Base-by-base conservation (phyloP, 208 protist genomes). In the Leptomonas seymouri region DNA sequence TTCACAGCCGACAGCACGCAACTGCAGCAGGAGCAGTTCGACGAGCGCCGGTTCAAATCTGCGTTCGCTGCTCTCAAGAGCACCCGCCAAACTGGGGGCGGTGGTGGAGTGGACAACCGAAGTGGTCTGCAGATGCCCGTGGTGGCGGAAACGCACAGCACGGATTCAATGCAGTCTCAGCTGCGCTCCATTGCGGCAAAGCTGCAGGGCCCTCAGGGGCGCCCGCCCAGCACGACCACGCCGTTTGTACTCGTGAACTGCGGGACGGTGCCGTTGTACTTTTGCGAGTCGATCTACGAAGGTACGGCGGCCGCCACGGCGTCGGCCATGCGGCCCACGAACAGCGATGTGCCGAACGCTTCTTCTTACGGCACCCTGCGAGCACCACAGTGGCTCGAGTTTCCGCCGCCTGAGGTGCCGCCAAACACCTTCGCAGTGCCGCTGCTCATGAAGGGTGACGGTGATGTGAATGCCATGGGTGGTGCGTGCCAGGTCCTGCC, bases 341-440 rank as follows among this genome's bases (percentile, higher is more conserved):
- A 28, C 23, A 56, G 39, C 1, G 67, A 64, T 18, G 25, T 30
- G 39, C 23, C 21, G 6, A 61, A 73, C 46, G 28, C 20, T 20
- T 25, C 44, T 18, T 27, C 45, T 14, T 30, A 18, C 2, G 21
- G 44, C 12, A 28, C 25, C 50, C 0, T 55, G 46, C 11, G 18
- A 45, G 44, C 63, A 20, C 65, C 78, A 31, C 72, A 56, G 62
- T 87, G 86, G 82, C 31, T 74, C 27, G 44, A 53, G 15, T 81
- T 85, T 41, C 86, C 86, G 12, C 80, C 86, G 21, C 82, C 78
- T 2, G 76, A 82, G 67, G 60, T 91, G 16, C 73, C 80, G 0
- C 56, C 86, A 7, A 60, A 59, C 21, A 68, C 68, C 9, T 86
- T 90, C 34, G 56, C 71, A 1, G 76, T 90, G 6, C 42, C 70